Evolutionary conservation across 768 basidiomycete species (phyloP).

Genomic region (Macrolepiota fuliginosa): DNA sequence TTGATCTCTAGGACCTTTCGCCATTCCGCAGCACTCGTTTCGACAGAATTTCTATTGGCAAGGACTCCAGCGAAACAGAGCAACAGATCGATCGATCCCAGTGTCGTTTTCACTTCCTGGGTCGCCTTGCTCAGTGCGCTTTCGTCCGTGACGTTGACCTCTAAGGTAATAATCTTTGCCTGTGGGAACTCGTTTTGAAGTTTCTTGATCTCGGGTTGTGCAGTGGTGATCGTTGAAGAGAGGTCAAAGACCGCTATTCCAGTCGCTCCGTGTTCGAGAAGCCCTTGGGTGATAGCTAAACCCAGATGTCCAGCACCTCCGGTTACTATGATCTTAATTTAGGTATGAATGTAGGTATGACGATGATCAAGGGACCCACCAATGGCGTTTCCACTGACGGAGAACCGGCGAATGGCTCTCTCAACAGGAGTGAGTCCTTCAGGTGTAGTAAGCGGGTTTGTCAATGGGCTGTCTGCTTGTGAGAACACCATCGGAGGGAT

Average conservation of each 20-base stretch:
- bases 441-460: constrained; percentile 12
- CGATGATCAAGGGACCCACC: constrained; percentile 21
- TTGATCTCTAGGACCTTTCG: constrained; percentile 37
- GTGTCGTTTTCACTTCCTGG: constrained; percentile 19
- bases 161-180: constrained; percentile 28
- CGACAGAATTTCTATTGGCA: constrained; percentile 27
- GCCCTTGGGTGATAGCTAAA: constrained; percentile 31
- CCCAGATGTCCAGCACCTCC: constrained; percentile 42
- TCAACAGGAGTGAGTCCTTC: constrained; percentile 15
- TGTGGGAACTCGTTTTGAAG: constrained; percentile 28
- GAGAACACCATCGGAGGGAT: constrained; percentile 13
- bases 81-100: constrained; percentile 35
- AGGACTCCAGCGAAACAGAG: constrained; percentile 45
- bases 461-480: constrained; percentile 17
- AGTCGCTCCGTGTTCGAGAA: constrained; percentile 41
- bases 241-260: constrained; percentile 32
- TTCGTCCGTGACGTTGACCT: constrained; percentile 37
- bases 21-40: constrained; percentile 33
- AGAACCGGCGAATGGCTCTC: constrained; percentile 32
- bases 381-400: constrained; percentile 38
- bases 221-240: constrained; percentile 20
- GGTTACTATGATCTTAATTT: constrained; percentile 29
- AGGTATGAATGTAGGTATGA: neutral
- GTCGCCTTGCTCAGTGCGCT: constrained; percentile 24
- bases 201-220: constrained; percentile 18